Conservation (phyloP, 2,329 filamentous ascomycete genomes). For the Rhynchosporium graminicola region DNA sequence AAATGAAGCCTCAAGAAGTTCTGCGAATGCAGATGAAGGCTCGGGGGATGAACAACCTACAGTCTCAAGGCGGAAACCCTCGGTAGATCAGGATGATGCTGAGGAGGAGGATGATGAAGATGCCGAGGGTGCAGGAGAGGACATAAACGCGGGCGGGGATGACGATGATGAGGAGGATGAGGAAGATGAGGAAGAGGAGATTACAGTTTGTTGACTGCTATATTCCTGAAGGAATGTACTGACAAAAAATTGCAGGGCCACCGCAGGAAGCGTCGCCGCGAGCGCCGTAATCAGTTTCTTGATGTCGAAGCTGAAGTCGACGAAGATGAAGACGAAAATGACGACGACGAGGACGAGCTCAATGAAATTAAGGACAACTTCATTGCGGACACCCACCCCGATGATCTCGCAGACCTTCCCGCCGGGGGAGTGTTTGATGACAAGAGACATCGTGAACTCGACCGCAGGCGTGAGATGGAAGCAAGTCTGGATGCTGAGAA, state of each 20-base stretch:
- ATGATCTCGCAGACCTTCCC: conserved; percentile 77
- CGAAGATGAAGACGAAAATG: conserved; percentile 83
- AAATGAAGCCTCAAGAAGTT: conserved; percentile 35
- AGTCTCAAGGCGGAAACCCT: conserved; percentile 28
- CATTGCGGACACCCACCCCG: conserved; percentile 86
- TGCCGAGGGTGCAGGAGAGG: conserved; percentile 46
- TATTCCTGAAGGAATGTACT: conserved; percentile 3
- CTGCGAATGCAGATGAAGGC: conserved; percentile 47
- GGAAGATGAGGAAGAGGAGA: conserved; percentile 68
- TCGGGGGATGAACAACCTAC: conserved; percentile 50
- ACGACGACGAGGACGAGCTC: conserved; percentile 87
- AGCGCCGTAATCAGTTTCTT: conserved; percentile 82
- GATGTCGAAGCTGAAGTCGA: conserved; percentile 99
- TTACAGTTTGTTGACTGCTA: conserved; percentile 44
- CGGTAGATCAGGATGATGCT: conserved; percentile 44
- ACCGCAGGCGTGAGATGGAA: conserved; percentile 85
- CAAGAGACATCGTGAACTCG: conserved; percentile 88
- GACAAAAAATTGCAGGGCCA: conserved; percentile 51
- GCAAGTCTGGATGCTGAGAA: conserved; percentile 91
- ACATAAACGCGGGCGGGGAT: conserved; percentile 38
- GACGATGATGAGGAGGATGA: conserved; percentile 50
- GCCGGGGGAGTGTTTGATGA: conserved; percentile 83
- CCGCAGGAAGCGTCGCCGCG: conserved; percentile 77
- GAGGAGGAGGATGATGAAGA: conserved; percentile 48
- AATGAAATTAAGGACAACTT: conserved; percentile 77